phyloP scores from a whole-genome alignment of 257 asterid genomes.

The Lycium ferocissimum region DNA sequence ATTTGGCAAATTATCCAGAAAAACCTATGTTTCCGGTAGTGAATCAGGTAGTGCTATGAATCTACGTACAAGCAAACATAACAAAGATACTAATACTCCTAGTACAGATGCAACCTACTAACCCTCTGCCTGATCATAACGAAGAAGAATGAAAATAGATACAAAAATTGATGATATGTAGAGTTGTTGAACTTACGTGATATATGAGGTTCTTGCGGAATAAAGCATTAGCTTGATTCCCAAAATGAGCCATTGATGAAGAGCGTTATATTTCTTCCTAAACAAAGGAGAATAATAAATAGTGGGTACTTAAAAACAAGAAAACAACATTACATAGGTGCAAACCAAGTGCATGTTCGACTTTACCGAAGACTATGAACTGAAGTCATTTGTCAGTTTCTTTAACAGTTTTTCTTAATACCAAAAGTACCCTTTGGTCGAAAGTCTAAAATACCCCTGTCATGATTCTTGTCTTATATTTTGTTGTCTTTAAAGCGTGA shows the following conservation, averaged over 20 bases:
- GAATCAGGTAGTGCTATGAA: too few species aligned
- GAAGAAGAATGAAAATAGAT: not conserved
- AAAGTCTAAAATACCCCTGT: not conserved
- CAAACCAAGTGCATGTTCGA: not conserved
- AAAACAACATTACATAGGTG: not conserved
- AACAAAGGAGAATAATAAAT: not conserved
- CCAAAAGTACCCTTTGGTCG: not conserved
- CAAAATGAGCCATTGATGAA: slow-evolving; percentile 37
- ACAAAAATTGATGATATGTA: not conserved
- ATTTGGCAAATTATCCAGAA: too few species aligned
- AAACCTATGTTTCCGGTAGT: too few species aligned
- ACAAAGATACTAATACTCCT: too few species aligned
- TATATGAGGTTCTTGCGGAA: slow-evolving; percentile 40
- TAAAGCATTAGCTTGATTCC: slow-evolving; percentile 47
- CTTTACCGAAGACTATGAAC: not conserved
- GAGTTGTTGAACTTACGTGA: slow-evolving; percentile 31
- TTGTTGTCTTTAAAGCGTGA: not conserved
- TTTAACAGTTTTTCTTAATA: not conserved
- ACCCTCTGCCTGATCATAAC: too few species aligned
- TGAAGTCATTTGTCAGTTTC: slow-evolving; percentile 1
- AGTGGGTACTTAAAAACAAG: not conserved
- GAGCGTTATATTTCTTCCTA: not conserved
- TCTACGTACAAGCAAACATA: too few species aligned
- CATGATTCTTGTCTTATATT: not conserved
- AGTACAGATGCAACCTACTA: too few species aligned